Conservation (phyloP, 208 protist species). For the Wallacemonas sp. region DNA sequence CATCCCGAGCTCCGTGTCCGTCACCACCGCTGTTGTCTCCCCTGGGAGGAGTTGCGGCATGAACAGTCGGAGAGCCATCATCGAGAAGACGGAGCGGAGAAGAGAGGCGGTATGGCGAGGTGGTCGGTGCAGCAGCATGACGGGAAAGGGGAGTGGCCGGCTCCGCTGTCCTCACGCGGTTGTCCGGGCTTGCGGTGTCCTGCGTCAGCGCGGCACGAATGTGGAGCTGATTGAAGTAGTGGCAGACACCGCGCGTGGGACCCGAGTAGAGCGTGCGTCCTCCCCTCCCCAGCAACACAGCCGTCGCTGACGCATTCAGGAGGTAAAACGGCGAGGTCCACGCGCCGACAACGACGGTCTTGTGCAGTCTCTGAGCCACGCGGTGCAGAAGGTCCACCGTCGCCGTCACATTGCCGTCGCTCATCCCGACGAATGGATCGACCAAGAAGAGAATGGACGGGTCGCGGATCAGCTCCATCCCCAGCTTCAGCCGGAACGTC, state of each 20-base stretch:
- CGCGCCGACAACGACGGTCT: conserved; percentile 53
- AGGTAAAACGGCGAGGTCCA: conserved; percentile 38
- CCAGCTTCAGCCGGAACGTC: conserved; percentile 53
- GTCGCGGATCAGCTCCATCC: conserved; percentile 64
- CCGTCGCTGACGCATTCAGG: conserved; percentile 36
- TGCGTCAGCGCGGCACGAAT: conserved; percentile 20
- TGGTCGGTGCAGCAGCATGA: not conserved
- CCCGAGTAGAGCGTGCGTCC: conserved; percentile 61
- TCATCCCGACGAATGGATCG: conserved; percentile 44
- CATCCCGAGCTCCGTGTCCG: not conserved
- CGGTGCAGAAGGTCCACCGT: conserved; percentile 33
- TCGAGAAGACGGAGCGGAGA: conserved; percentile 12
- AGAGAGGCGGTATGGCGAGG: conserved; percentile 11
- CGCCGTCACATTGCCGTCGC: conserved; percentile 23
- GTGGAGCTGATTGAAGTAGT: conserved; percentile 56
- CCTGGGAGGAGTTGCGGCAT: not conserved
- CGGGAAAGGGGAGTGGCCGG: not conserved
- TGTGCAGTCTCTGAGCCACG: conserved; percentile 37
- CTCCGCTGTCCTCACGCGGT: not conserved
- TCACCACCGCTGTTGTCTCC: not conserved
- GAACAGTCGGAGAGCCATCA: not conserved
- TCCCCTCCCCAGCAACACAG: conserved; percentile 41
- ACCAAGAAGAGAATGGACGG: conserved; percentile 45
- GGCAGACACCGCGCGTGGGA: conserved; percentile 18
- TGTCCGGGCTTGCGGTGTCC: not conserved